Evolutionary conservation across 1,139 yeast species (phyloP), one percentile per base, ranked within the genome.

Genomic region (Hansenula sp.): DNA sequence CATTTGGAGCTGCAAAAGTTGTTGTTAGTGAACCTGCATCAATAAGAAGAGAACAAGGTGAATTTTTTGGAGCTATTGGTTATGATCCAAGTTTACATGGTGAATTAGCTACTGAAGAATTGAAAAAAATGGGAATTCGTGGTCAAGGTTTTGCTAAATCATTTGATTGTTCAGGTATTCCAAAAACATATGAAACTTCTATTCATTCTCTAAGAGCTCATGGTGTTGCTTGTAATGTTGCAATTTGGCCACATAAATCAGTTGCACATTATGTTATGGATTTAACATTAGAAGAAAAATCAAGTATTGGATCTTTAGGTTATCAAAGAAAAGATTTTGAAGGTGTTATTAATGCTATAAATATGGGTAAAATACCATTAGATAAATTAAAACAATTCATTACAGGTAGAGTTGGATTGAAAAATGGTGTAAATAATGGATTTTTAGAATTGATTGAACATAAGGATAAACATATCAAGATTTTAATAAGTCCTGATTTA

Each of bases 161-260:
- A 0, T 80, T 70, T 56, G 87, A 81, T 58, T 77, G 84, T 56
- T 75, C 82, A 0, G 87, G 87, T 25, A 60, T 75, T 21, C 76
- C 73, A 36, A 68, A 66, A 3, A 79, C 86, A 3, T 74, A 76
- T 49, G 65, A 68, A 28, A 64, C 80, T 2, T 69, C 79, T 3
- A 57, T 80, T 21, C 69, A 68, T 37, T 71, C 79, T 17, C 59
- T 79, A 29, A 68, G 75, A 36, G 73, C 79, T n/a, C 71, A 75
- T 40, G 88, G 87, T 35, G 65, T 67, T 13, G 82, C 83, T 6
- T 78, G 80, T 37, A 80, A 80, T 53, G 71, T 80, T 29, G 87
- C 87, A 35, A 71, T 75, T 46, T 75, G 84, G 84, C 66, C 68
- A n/a, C 63, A 66, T 37, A 66, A 66, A 38, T 64, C 75, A 2